These are phyloP conservation scores for Penicillium bialowiezense DNA, from an alignment of 495 filamentous ascomycete species.

Conservation along the genomic window DNA sequence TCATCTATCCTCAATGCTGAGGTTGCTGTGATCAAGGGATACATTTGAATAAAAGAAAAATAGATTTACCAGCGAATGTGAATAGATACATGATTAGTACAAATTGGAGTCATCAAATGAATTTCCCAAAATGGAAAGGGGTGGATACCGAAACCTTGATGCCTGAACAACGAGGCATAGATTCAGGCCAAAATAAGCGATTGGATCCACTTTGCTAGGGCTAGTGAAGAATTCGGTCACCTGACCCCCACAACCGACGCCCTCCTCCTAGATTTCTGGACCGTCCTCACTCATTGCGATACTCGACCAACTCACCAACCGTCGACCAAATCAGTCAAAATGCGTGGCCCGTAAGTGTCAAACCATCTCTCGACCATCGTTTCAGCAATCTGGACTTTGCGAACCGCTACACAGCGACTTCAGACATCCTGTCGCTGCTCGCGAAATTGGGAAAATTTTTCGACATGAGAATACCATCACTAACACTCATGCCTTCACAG, in stretches of 20 bases:
- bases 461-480: slow-evolving; percentile 15
- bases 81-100: slow-evolving; percentile 21
- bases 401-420: background rate
- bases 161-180: background rate
- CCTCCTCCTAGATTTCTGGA: slow-evolving; percentile 1
- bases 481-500: slow-evolving; percentile 50
- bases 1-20: slow-evolving; percentile 94
- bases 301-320: slow-evolving; percentile 42
- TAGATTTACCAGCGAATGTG: slow-evolving; percentile 25
- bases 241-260: slow-evolving; percentile 8
- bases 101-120: background rate
- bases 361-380: slow-evolving; percentile 3
- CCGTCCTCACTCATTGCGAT: slow-evolving; percentile 27
- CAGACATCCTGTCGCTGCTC: background rate
- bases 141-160: background rate
- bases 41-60: slow-evolving; percentile 51
- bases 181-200: background rate
- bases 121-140: slow-evolving; percentile 6
- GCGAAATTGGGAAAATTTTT: slow-evolving; percentile 3
- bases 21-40: slow-evolving; percentile 86
- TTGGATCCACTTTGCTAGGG: background rate
- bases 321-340: slow-evolving; percentile 51
- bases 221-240: background rate
- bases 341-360: slow-evolving; percentile 67
- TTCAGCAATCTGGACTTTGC: background rate